Conservation (phyloP, 2,329 filamentous ascomycete species). For the Sclerotinia nivalis region DNA sequence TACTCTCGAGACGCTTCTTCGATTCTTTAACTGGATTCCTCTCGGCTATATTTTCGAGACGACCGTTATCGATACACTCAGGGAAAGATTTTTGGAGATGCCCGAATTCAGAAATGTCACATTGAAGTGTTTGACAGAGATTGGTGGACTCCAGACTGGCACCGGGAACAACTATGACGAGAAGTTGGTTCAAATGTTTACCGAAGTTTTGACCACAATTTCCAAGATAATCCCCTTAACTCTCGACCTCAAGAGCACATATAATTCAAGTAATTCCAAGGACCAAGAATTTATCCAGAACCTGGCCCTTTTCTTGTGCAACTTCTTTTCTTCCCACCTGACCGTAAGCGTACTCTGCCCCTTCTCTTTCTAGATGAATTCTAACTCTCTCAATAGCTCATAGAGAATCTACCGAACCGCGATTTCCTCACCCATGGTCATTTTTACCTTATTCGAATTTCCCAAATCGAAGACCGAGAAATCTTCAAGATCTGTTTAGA, state of each 20-base stretch:
- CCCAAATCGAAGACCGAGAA: constrained; percentile 96
- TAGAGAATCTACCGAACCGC: constrained; percentile 92
- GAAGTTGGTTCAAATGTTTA: constrained; percentile 97
- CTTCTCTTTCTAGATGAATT: constrained; percentile 14
- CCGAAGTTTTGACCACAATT: constrained; percentile 89
- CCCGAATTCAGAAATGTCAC: constrained; percentile 97
- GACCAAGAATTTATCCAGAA: constrained; percentile 99
- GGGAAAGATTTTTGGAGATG: constrained; percentile 87
- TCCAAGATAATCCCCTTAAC: constrained; percentile 89
- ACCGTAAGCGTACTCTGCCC: constrained; percentile 54
- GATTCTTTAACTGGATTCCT: constrained; percentile 99
- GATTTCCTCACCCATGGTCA: constrained; percentile 95
- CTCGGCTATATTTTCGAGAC: constrained; percentile 99
- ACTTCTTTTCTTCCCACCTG: constrained; percentile 93
- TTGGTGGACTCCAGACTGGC: constrained; percentile 87
- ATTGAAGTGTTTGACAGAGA: constrained; percentile 94
- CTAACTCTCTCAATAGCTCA: constrained; percentile 57
- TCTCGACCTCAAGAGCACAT: constrained; percentile 87
- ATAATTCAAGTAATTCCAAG: constrained; percentile 83
- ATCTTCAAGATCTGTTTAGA: constrained; percentile 99
- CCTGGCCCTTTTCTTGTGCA: constrained; percentile 90
- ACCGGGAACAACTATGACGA: constrained; percentile 80
- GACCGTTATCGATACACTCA: constrained; percentile 88
- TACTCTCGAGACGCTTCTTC: constrained; percentile 92
- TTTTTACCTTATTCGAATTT: constrained; percentile 97